Evolutionary conservation across 352 stramenopile genomes (phyloP).

Genomic region (Phytopythium aichiense): DNA sequence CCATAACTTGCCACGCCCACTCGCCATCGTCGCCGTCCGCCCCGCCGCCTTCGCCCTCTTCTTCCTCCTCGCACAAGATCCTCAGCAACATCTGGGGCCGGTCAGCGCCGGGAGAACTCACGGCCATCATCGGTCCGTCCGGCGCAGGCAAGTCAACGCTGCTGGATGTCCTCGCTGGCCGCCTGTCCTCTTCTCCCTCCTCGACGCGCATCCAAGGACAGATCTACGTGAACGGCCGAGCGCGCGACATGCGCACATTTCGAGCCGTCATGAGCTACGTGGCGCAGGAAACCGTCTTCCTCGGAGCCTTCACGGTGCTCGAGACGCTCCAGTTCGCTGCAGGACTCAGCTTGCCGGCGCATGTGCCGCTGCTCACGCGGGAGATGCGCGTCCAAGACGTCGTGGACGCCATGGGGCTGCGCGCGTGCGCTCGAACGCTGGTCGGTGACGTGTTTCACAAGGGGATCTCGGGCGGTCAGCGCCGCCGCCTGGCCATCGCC

Average conservation of each 20-base stretch:
- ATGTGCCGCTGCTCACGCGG: slow-evolving; percentile 33
- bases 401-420: slow-evolving; percentile 67
- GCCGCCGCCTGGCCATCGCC: slow-evolving; percentile 91
- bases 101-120: slow-evolving; percentile 56
- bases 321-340: slow-evolving; percentile 66
- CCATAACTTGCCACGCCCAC: slow-evolving; percentile 4
- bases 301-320: slow-evolving; percentile 62
- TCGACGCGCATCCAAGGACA: slow-evolving; percentile 37
- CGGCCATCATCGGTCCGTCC: slow-evolving; percentile 62
- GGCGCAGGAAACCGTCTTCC: slow-evolving; percentile 49
- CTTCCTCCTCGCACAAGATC: slow-evolving; percentile 24
- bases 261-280: slow-evolving; percentile 62
- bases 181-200: slow-evolving; percentile 16
- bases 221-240: slow-evolving; percentile 46
- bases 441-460: slow-evolving; percentile 86
- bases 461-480: slow-evolving; percentile 84
- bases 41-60: neutral
- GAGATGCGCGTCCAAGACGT: slow-evolving; percentile 59
- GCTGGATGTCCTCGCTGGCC: slow-evolving; percentile 59
- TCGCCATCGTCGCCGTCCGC: neutral
- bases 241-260: slow-evolving; percentile 32
- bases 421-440: slow-evolving; percentile 43
- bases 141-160: slow-evolving; percentile 62
- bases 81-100: slow-evolving; percentile 53
- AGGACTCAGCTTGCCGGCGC: slow-evolving; percentile 37